These are phyloP conservation scores for Pogostemon cablin DNA, from an alignment of 257 asterid species.

Conservation along the genomic window DNA sequence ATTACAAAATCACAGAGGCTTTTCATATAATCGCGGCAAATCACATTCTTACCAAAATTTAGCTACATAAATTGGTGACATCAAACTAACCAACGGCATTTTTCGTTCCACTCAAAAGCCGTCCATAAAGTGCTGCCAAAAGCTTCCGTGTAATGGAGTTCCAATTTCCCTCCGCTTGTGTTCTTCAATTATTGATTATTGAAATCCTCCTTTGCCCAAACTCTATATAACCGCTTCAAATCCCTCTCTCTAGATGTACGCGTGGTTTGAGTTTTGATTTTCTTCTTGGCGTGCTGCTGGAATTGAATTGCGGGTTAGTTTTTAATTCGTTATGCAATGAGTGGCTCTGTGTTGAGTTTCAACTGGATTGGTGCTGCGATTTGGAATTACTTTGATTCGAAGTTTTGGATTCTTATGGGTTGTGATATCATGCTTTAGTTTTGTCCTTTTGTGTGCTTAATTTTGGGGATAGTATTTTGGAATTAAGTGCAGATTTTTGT, in stretches of 20 bases:
- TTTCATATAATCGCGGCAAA: neutral
- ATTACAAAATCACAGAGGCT: too few relatives aligned
- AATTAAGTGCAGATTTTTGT: slow-evolving; percentile 1
- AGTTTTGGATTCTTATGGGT: slow-evolving; percentile 34
- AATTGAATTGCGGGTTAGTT: slow-evolving; percentile 43
- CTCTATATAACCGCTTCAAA: slow-evolving; percentile 50
- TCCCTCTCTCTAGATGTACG: slow-evolving; percentile 8
- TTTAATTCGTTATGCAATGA: slow-evolving; percentile 26
- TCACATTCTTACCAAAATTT: slow-evolving; percentile 27
- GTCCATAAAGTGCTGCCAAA: slow-evolving; percentile 34
- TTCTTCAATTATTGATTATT: slow-evolving; percentile 28
- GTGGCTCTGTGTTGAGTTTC: slow-evolving; percentile 34
- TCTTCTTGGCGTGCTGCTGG: slow-evolving; percentile 16
- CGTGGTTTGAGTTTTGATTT: slow-evolving; percentile 14
- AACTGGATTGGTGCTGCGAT: slow-evolving; percentile 31
- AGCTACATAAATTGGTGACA: slow-evolving; percentile 29
- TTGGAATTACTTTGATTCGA: slow-evolving; percentile 36
- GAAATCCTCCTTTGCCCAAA: slow-evolving; percentile 36
- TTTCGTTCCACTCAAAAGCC: slow-evolving; percentile 45
- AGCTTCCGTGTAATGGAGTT: slow-evolving; percentile 37
- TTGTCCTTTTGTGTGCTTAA: neutral
- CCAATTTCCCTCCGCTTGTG: slow-evolving; percentile 23
- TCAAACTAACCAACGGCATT: slow-evolving; percentile 40
- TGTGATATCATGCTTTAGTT: neutral
- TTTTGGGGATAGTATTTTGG: neutral